A percentile compares a stretch with the other conserved stretches of the same genome.
These are phyloP conservation scores for Chlamydomonas sp. DNA, from an alignment of 139 green algal genomes.

Conservation along the genomic window DNA sequence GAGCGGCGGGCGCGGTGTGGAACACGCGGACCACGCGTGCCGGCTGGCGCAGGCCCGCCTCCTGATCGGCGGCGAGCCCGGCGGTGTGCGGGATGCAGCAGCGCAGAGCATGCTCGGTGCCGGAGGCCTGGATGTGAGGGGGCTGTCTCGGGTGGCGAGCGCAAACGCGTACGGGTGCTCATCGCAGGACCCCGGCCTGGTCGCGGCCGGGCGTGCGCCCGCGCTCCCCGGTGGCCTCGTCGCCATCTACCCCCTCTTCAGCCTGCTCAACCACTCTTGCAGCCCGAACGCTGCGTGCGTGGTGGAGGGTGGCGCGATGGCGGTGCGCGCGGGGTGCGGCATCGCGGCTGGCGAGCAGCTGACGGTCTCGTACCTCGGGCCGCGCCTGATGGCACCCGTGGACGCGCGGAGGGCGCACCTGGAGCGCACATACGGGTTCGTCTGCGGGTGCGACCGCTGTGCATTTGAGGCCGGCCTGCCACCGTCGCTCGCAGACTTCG, in stretches of 20 bases:
- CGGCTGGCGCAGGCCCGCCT: too few species aligned
- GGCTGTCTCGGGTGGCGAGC: background rate
- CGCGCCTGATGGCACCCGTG: background rate
- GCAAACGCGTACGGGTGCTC: background rate
- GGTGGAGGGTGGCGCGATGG: conserved; percentile 18
- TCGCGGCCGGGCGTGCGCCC: background rate
- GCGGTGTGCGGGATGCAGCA: too few species aligned
- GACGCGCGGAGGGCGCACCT: conserved; percentile 1
- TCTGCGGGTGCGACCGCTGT: conserved; percentile 7
- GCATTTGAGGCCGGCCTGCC: background rate
- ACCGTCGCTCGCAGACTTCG: background rate
- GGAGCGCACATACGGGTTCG: background rate
- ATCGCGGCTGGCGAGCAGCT: conserved; percentile 20
- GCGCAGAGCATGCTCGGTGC: background rate
- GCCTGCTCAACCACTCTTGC: conserved; percentile 26
- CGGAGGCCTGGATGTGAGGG: background rate
- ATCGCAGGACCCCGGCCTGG: background rate
- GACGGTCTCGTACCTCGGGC: background rate
- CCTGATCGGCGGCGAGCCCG: too few species aligned
- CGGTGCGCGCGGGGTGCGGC: conserved; percentile 14
- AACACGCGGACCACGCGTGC: too few species aligned
- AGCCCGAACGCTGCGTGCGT: conserved; percentile 12
- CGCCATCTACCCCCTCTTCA: conserved; percentile 21
- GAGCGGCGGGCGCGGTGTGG: too few species aligned
- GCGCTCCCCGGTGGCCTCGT: background rate